Base-by-base conservation (phyloP, 768 basidiomycete species). In the Glaciozyma martinii region DNA sequence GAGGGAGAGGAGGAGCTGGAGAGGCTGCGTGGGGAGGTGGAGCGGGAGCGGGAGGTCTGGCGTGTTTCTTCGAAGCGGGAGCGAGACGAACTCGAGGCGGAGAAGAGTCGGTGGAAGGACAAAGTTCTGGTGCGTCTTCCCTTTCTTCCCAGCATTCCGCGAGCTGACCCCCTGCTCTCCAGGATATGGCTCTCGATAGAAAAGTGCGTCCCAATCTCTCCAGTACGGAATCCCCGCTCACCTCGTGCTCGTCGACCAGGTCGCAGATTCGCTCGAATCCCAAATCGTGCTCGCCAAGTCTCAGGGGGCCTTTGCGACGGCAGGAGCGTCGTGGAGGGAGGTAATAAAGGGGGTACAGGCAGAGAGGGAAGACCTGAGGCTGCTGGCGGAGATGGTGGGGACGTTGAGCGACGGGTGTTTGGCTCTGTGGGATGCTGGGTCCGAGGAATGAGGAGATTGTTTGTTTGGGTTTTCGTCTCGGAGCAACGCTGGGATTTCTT, bases 321-420 rank as follows among this genome's bases (percentile, higher is more conserved):
- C 50, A 13, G 32, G 30, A 1, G n/a, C 12, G 9, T 63, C 32
- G 6, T 69, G 61, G 42, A 30, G 62, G 6, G 42, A 70, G 30
- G 56, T 70, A 62, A 27, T 30, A 50, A 9, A 66, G 60, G 18
- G 43, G 46, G 62, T 70, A 25, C 1, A 66, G 44, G 1, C 63
- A 54, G 30, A 70, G 60, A 2, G 62, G 37, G 13, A 70, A 47
- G 1, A 62, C 68, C 52, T 61, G 62, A 0, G 65, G 49, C 53
- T 70, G 62, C 10, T 66, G 65, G 19, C 40, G 50, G 23, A 70
- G 57, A 65, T 70, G 21, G 37, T 15, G 61, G 25, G 10, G 19
- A 49, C 40, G 7, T 13, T 1, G 15, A 25, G 1, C 19, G 16
- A 47, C 18, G 13, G 21, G 21, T 29, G 5, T 9, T 9, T 8